phyloP scores from a whole-genome alignment of 192 early-diverging fungal species.

The Gryganskiella cystojenkinii region DNA sequence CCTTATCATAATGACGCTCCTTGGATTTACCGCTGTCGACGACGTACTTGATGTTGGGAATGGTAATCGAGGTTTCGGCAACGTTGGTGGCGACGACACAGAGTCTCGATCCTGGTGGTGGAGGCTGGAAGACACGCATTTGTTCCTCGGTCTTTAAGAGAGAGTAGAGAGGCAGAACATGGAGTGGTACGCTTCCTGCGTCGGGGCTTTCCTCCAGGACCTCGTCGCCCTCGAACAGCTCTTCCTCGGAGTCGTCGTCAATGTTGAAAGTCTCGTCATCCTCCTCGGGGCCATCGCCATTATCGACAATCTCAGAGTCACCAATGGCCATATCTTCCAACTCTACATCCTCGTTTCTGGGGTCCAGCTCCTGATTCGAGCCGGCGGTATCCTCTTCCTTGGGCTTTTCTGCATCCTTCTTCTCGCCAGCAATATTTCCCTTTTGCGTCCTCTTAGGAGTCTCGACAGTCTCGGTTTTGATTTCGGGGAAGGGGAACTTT shows the following conservation, averaged over 20 bases:
- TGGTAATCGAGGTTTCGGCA: constrained; percentile 98
- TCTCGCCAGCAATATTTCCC: constrained; percentile 8
- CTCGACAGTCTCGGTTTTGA: not conserved
- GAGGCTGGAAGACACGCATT: constrained; percentile 89
- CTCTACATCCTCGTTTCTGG: constrained; percentile 62
- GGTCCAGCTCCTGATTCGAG: constrained; percentile 30
- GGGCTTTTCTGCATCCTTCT: constrained; percentile 2
- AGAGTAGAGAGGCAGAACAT: constrained; percentile 98
- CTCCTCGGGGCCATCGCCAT: constrained; percentile 72
- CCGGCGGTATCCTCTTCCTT: constrained; percentile 2
- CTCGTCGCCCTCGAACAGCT: constrained; percentile 37
- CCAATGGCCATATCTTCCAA: constrained; percentile 69
- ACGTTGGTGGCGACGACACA: constrained; percentile 98
- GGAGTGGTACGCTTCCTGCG: constrained; percentile 69
- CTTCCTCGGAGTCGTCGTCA: constrained; percentile 50
- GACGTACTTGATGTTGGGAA: constrained; percentile 95
- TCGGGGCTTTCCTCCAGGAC: constrained; percentile 47
- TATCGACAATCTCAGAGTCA: constrained; percentile 78
- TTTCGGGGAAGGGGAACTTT: constrained; percentile 68
- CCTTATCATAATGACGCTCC: constrained; percentile 84
- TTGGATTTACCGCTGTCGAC: constrained; percentile 97
- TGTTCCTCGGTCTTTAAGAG: constrained; percentile 92
- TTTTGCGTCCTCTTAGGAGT: constrained; percentile 8
- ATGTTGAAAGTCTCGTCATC: constrained; percentile 59
- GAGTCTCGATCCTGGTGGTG: constrained; percentile 88